Percentiles rank a stretch among this genome's conserved stretches.
phyloP scores from a whole-genome alignment of 306 rosid genomes.

The Fragaria iinumae region DNA sequence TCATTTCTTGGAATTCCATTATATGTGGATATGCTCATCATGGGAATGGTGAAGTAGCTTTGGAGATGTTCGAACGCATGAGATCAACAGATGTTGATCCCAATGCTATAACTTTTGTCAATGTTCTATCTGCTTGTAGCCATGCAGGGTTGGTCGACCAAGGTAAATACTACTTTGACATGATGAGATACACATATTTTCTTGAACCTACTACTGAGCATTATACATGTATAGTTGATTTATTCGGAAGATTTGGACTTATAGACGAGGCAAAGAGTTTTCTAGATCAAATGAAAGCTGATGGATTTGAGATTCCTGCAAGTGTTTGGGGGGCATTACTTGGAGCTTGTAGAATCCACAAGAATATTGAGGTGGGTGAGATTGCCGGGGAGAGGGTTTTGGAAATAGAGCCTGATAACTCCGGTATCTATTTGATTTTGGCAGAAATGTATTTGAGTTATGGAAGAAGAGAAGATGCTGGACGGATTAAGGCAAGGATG shows the following conservation, averaged over 20 bases:
- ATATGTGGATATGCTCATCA: constrained; percentile 52
- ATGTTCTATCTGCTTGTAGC: constrained; percentile 56
- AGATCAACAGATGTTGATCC: constrained; percentile 33
- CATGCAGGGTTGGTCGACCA: constrained; percentile 47
- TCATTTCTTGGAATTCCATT: constrained; percentile 55
- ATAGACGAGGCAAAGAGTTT: constrained; percentile 43
- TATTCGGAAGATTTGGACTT: constrained; percentile 53
- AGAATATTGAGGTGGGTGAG: constrained; percentile 39
- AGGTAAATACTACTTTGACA: constrained; percentile 37
- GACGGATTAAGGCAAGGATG: constrained; percentile 39
- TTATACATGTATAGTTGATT: constrained; percentile 51
- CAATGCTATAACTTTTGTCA: constrained; percentile 48
- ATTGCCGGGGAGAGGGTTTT: constrained; percentile 44
- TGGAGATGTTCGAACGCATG: constrained; percentile 48
- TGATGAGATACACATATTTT: constrained; percentile 35
- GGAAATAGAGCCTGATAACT: constrained; percentile 45
- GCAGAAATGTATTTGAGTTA: constrained; percentile 37
- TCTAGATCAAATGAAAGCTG: constrained; percentile 35
- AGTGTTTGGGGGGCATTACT: constrained; percentile 65
- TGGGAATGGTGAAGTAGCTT: constrained; percentile 43
- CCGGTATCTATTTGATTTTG: constrained; percentile 53
- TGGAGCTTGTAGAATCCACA: constrained; percentile 56
- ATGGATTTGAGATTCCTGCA: constrained; percentile 43
- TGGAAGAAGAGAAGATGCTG: constrained; percentile 42
- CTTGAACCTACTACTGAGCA: constrained; percentile 46